These are phyloP conservation scores for Umbilicaria muhlenbergii DNA, from an alignment of 495 filamentous ascomycete genomes.

Conservation along the genomic window DNA sequence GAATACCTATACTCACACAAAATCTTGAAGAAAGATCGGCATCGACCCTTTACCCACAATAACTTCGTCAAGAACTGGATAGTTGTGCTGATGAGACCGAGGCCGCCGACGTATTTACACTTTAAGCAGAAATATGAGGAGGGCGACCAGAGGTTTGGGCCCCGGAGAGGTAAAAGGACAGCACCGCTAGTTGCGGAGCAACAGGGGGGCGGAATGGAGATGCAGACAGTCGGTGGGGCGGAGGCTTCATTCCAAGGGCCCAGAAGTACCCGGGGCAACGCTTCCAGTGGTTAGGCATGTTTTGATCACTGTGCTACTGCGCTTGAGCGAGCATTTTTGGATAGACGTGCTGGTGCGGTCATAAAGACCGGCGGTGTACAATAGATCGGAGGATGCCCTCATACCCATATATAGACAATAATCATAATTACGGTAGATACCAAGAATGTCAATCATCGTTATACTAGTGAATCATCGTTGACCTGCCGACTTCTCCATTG, in stretches of 20 bases:
- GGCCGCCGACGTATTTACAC: slow-evolving; percentile 77
- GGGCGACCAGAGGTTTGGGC: slow-evolving; percentile 76
- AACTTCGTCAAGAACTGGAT: slow-evolving; percentile 66
- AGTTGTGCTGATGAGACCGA: slow-evolving; percentile 63
- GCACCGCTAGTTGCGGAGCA: slow-evolving; percentile 33
- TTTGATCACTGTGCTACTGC: too few species aligned
- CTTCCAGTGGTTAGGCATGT: too few species aligned
- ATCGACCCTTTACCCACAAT: slow-evolving; percentile 76
- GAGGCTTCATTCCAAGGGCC: not conserved
- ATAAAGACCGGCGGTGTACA: too few species aligned
- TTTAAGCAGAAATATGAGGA: slow-evolving; percentile 65
- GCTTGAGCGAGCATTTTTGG: too few species aligned
- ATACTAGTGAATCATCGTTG: too few species aligned
- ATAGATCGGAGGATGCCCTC: too few species aligned
- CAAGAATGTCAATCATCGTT: too few species aligned
- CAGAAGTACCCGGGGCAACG: not conserved
- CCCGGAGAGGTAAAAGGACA: slow-evolving; percentile 37
- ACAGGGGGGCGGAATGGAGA: slow-evolving; percentile 38
- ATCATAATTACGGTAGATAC: too few species aligned
- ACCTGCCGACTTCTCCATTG: too few species aligned
- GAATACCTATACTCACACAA: slow-evolving; percentile 95
- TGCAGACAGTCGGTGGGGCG: slow-evolving; percentile 33
- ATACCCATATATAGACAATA: too few species aligned
- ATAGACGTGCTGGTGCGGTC: too few species aligned
- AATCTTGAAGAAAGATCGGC: slow-evolving; percentile 78